Base-by-base conservation (phyloP, 495 filamentous ascomycete species). In the Antarctomyces pellizariae region DNA sequence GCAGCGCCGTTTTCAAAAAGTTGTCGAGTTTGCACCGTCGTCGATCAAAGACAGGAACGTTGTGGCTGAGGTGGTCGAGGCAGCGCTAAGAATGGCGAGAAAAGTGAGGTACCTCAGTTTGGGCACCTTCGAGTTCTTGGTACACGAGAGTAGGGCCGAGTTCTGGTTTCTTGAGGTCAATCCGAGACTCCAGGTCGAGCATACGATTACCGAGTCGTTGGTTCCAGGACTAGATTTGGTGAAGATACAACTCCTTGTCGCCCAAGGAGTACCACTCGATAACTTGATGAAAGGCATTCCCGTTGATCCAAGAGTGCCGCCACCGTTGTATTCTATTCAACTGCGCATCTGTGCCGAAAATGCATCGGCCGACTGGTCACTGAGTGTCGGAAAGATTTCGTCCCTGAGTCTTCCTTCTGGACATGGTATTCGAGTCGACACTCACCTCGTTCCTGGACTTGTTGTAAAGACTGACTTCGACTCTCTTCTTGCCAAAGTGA, bases 81-180 rank as follows among this genome's bases (percentile, higher is more conserved):
- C 53, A 21, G 56, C 57, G 2, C 15, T 60, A 18, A 45, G 37
- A 0, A 44, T 68, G 22, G 44, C 59, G 7, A 21, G 6, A 32
- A 48, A 48, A 25, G 42, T 71, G 11, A 46, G 50, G n/a, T 70
- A 72, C 31, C 52, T 45, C 12, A 59, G 52, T 7, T 58, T 62
- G 6, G 67, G 67, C 0, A 71, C 67, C 0, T 53, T 71, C 11
- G 65, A 71, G 35, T 73, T 56, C 34, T 49, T 73, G 4, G 60
- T 69, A 7, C 57, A 67, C 33, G 45, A 53, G 52, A 37, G 46
- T 44, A 3, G 49, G 5, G 53, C 49, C 3, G 49, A 56, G 8
- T 67, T 67, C 44, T 72, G 58, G 39, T 71, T 72, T 29, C 50
- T 71, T 4, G 67, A 72, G 35, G 62, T 73, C 50, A 71, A 71